Conservation (phyloP, 495 filamentous ascomycete species). For the Talaromyces ruber region DNA sequence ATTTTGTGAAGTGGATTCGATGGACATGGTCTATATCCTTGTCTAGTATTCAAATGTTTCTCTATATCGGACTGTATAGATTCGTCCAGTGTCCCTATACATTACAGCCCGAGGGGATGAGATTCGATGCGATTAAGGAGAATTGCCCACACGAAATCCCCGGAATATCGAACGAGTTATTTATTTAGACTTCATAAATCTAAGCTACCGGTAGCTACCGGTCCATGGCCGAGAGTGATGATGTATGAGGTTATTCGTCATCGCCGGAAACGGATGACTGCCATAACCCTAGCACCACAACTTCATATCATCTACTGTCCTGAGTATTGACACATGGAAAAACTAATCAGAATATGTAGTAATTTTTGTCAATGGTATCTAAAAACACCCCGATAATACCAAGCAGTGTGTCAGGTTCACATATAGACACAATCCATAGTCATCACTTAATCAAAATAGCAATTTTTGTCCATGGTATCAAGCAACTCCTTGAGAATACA, state of each 20-base stretch:
- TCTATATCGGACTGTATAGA: background rate
- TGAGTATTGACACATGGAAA: too few species aligned
- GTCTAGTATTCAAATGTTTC: too few species aligned
- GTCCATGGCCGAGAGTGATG: background rate
- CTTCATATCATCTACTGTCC: background rate
- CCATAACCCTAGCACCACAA: background rate
- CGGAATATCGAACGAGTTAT: too few species aligned
- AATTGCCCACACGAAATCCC: background rate
- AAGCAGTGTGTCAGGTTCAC: too few species aligned
- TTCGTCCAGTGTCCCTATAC: background rate
- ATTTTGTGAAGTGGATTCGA: background rate
- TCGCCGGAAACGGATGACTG: conserved; percentile 7
- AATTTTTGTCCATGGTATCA: background rate
- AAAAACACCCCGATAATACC: too few species aligned
- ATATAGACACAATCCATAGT: too few species aligned
- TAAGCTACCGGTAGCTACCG: background rate
- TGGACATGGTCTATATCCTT: background rate
- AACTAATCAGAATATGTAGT: too few species aligned
- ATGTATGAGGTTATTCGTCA: conserved; percentile 2
- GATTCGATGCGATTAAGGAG: background rate
- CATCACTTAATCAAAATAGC: background rate
- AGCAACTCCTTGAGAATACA: background rate
- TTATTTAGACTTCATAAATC: too few species aligned
- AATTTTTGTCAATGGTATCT: too few species aligned
- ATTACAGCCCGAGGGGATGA: background rate